Evolutionary conservation across 768 basidiomycete species (phyloP).

Genomic region (Tulasnella sp.): DNA sequence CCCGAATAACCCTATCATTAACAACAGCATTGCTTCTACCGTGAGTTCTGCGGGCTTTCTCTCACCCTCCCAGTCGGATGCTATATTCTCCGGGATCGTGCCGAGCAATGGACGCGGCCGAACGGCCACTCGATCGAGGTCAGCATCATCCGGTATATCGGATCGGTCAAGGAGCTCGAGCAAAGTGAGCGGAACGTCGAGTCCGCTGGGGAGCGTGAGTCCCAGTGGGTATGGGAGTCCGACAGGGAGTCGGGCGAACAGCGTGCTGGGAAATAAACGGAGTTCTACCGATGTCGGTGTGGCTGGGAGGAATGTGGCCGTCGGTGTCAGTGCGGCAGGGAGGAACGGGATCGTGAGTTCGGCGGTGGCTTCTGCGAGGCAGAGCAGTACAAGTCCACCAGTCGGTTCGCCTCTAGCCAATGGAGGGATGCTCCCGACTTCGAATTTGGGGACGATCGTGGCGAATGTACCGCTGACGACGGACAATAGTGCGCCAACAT

Average conservation of each 20-base stretch:
- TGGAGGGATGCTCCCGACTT: background rate
- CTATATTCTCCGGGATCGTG: slow-evolving; percentile 2
- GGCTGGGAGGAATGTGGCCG: background rate
- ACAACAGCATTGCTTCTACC: background rate
- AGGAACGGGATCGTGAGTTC: background rate
- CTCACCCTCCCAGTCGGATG: slow-evolving; percentile 1
- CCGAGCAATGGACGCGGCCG: slow-evolving; percentile 8
- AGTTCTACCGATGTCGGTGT: slow-evolving; percentile 12
- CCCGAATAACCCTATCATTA: background rate
- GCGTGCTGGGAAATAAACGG: slow-evolving; percentile 5
- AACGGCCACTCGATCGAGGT: slow-evolving; percentile 8
- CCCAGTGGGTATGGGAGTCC: slow-evolving; percentile 15
- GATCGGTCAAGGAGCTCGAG: slow-evolving; percentile 13
- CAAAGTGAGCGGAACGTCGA: slow-evolving; percentile 9
- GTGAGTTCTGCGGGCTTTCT: background rate
- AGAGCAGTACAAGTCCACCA: slow-evolving; percentile 10
- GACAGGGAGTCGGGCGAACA: slow-evolving; percentile 3
- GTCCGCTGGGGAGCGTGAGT: slow-evolving; percentile 13
- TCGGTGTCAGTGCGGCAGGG: background rate
- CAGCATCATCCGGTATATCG: slow-evolving; percentile 6
- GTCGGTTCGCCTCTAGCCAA: slow-evolving; percentile 7
- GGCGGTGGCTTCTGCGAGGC: background rate
- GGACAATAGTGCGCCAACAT: too few species aligned
- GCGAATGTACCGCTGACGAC: slow-evolving; percentile 6
- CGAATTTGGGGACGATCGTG: slow-evolving; percentile 10